phyloP scores from a whole-genome alignment of 306 rosid species.

The Malus sylvestris region DNA sequence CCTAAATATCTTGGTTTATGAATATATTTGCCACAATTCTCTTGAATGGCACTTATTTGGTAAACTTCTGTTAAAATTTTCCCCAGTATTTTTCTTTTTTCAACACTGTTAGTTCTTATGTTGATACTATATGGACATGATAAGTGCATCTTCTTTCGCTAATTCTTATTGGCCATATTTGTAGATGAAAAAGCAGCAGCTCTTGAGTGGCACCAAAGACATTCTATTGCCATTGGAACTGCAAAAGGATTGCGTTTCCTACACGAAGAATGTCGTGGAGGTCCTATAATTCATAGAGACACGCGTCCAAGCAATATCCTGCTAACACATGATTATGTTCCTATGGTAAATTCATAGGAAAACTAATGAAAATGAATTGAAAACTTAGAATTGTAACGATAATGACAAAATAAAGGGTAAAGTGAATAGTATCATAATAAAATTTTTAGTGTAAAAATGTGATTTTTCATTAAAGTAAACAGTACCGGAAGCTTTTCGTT shows the following conservation, averaged over 20 bases:
- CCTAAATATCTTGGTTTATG: conserved; percentile 66
- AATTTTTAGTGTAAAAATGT: too few relatives aligned
- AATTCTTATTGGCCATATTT: not conserved
- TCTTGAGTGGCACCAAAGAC: conserved; percentile 76
- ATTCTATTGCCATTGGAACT: conserved; percentile 74
- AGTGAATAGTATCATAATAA: too few relatives aligned
- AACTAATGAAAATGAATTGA: too few relatives aligned
- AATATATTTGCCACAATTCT: conserved; percentile 74
- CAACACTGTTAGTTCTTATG: not conserved
- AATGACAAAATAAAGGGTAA: too few relatives aligned
- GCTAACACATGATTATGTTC: conserved; percentile 79
- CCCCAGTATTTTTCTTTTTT: not conserved
- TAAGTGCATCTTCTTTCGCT: not conserved
- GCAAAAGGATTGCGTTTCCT: conserved; percentile 88
- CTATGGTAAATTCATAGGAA: conserved; percentile 47
- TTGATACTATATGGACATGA: not conserved
- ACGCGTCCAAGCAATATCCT: conserved; percentile 82
- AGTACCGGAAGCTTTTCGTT: too few relatives aligned
- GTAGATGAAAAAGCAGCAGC: conserved; percentile 41
- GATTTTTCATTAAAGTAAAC: too few relatives aligned
- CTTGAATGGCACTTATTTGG: conserved; percentile 86
- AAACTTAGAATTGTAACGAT: too few relatives aligned
- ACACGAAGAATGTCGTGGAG: conserved; percentile 87
- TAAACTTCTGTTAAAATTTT: conserved; percentile 20
- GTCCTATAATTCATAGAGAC: conserved; percentile 83